These are phyloP conservation scores for Artomyces pyxidatus DNA, from an alignment of 768 basidiomycete species.

Conservation along the genomic window DNA sequence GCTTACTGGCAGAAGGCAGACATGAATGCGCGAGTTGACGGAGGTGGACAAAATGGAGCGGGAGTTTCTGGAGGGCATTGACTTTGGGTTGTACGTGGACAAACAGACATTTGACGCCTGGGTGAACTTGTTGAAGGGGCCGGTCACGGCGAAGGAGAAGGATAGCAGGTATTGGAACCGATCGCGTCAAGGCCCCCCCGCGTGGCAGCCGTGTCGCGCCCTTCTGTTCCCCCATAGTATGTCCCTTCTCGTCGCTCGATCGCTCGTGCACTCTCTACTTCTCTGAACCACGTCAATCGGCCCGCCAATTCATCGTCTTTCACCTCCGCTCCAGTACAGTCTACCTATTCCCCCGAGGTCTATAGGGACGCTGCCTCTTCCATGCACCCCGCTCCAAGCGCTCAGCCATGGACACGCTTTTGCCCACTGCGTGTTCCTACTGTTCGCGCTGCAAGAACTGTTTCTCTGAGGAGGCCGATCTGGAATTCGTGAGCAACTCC, in stretches of 20 bases:
- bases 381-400: conserved; percentile 51
- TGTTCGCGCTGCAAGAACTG: conserved; percentile 8
- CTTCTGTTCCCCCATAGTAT: conserved; percentile 18
- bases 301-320: conserved; percentile 17
- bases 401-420: conserved; percentile 69
- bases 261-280: conserved; percentile 61
- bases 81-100: conserved; percentile 76
- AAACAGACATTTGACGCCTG: conserved; percentile 72
- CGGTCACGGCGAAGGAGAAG: conserved; percentile 70
- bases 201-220: conserved; percentile 19
- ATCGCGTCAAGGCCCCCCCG: conserved; percentile 30
- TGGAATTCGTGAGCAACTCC: conserved; percentile 9
- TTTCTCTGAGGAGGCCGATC: conserved; percentile 1
- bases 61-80: conserved; percentile 76
- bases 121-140: conserved; percentile 76
- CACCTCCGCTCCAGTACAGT: conserved; percentile 3
- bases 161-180: conserved; percentile 46
- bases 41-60: conserved; percentile 93
- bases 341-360: conserved; percentile 15
- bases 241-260: conserved; percentile 14
- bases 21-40: conserved; percentile 50
- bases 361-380: conserved; percentile 14
- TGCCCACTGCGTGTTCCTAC: conserved; percentile 37
- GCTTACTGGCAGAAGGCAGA: too few relatives aligned
- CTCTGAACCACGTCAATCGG: conserved; percentile 38